These are phyloP conservation scores for Pichia sp. DNA, from an alignment of 1,139 yeast genomes.

Conservation along the genomic window DNA sequence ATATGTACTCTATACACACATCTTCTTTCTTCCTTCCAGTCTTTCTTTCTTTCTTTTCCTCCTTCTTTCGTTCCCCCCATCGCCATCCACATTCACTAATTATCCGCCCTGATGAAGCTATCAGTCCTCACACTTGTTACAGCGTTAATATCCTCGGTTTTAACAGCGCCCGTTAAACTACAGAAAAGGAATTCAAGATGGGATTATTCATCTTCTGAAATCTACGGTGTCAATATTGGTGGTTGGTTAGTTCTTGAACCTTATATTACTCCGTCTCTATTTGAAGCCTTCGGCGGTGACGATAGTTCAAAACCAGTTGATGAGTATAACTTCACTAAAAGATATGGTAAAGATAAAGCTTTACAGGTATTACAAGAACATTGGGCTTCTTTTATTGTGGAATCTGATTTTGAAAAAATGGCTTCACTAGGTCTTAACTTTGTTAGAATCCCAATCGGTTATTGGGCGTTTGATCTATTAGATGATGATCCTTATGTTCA, in stretches of 20 bases:
- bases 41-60: background rate
- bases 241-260: conserved; percentile 67
- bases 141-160: conserved; percentile 6
- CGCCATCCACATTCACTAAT: background rate
- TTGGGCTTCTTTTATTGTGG: conserved; percentile 50
- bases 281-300: conserved; percentile 35
- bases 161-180: conserved; percentile 22
- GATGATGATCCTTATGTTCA: conserved; percentile 51
- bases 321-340: conserved; percentile 47
- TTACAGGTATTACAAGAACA: conserved; percentile 38
- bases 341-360: conserved; percentile 43
- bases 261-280: conserved; percentile 56
- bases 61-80: background rate
- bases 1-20: too few relatives aligned
- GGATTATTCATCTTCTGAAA: conserved; percentile 24
- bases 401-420: conserved; percentile 45
- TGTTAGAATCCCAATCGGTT: conserved; percentile 61
- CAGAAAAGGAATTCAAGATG: conserved; percentile 26
- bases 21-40: background rate
- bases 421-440: conserved; percentile 47
- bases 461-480: conserved; percentile 53
- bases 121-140: conserved; percentile 2
- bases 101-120: background rate
- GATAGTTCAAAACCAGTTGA: conserved; percentile 41
- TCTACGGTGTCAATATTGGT: conserved; percentile 51